phyloP scores from a whole-genome alignment of 208 protist genomes.

The Trypanosoma caninum region DNA sequence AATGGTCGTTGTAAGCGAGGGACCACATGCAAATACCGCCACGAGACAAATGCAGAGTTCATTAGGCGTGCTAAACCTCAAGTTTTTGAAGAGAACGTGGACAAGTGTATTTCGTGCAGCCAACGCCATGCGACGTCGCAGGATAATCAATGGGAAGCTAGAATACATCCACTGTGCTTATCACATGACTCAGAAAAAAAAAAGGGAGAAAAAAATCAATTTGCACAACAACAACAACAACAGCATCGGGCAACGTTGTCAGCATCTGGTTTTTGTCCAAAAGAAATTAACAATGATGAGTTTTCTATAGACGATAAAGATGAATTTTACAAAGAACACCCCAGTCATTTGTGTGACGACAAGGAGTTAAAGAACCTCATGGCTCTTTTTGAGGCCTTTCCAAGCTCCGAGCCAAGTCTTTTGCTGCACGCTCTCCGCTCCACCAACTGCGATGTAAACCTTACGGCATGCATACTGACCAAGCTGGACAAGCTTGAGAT shows the following conservation, averaged over 20 bases:
- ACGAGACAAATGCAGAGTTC: constrained; percentile 53
- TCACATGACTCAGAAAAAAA: too few species aligned
- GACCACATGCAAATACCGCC: constrained; percentile 51
- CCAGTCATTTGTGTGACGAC: constrained; percentile 8
- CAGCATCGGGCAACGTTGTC: too few species aligned
- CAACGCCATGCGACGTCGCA: neutral
- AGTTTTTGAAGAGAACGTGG: neutral
- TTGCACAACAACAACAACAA: too few species aligned
- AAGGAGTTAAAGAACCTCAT: constrained; percentile 40
- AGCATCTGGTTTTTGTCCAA: too few species aligned
- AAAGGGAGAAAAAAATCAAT: neutral
- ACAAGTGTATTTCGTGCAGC: neutral
- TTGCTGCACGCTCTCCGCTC: constrained; percentile 60
- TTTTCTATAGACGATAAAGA: neutral
- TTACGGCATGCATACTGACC: constrained; percentile 34
- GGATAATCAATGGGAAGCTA: neutral
- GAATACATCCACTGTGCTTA: too few species aligned
- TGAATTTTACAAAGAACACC: neutral
- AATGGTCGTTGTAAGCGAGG: constrained; percentile 42
- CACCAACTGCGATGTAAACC: constrained; percentile 31
- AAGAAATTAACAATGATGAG: neutral
- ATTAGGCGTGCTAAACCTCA: constrained; percentile 17
- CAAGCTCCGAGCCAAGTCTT: constrained; percentile 34
- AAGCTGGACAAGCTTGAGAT: constrained; percentile 15
- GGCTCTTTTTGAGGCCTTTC: constrained; percentile 52